A percentile compares a stretch with the other conserved stretches of the same genome.
phyloP scores from a whole-genome alignment of 148 eudicot species.

The Cornus suecica region DNA sequence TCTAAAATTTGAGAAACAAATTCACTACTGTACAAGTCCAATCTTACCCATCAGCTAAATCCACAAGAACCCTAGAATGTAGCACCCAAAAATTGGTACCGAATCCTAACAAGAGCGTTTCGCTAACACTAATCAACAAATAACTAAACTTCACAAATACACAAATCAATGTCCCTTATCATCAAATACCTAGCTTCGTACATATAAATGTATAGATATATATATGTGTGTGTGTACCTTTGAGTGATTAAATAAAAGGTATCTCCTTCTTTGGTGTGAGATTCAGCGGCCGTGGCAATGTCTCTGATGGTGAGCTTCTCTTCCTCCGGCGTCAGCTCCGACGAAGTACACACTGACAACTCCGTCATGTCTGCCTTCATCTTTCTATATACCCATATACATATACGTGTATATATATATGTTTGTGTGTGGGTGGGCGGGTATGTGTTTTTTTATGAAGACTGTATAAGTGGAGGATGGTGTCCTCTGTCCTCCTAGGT shows the following conservation, averaged over 20 bases:
- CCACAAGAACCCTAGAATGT: constrained; percentile 4
- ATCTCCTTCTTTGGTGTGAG: constrained; percentile 76
- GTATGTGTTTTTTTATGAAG: no score
- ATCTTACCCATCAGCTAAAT: neutral
- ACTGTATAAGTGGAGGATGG: no score
- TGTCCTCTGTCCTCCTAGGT: no score
- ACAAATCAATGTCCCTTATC: neutral
- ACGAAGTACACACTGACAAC: constrained; percentile 21
- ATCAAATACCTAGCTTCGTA: neutral
- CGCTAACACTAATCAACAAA: neutral
- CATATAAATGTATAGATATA: neutral
- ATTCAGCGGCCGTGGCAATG: constrained; percentile 65
- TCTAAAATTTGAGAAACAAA: neutral
- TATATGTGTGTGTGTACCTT: constrained; percentile 27
- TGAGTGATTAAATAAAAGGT: constrained; percentile 75
- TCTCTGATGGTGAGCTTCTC: constrained; percentile 71
- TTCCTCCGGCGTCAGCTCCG: constrained; percentile 61
- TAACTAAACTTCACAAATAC: neutral
- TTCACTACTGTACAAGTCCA: neutral
- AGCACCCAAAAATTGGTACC: neutral
- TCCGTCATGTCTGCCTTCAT: constrained; percentile 20
- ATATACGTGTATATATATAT: no score
- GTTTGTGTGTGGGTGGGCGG: no score
- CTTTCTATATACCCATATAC: neutral
- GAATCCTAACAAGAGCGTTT: neutral